Evolutionary conservation across 2,329 filamentous ascomycete genomes (phyloP).

Genomic region (Xylariaceae sp.): DNA sequence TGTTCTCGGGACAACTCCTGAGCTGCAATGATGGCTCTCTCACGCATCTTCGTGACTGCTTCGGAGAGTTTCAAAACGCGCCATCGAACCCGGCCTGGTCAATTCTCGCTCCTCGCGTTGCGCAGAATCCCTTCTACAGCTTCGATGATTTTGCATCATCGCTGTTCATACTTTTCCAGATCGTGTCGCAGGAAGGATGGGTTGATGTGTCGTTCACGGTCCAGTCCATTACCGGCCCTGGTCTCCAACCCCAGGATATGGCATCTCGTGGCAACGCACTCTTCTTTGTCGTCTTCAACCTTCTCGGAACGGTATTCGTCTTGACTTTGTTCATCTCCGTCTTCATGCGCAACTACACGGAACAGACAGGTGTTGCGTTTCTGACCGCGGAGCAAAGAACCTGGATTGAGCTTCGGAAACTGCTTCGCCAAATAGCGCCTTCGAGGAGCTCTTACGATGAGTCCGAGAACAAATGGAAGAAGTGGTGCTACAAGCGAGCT

Average conservation of each 20-base stretch:
- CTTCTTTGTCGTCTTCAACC: constrained; percentile 95
- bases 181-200: constrained; percentile 98
- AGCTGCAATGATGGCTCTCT: constrained; percentile 69
- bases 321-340: constrained; percentile 97
- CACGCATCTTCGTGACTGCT: constrained; percentile 62
- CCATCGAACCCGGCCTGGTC: constrained; percentile 73
- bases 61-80: constrained; percentile 71
- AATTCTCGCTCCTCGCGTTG: constrained; percentile 75
- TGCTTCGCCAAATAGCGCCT: constrained; percentile 86
- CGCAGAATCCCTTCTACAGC: constrained; percentile 75
- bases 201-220: constrained; percentile 82
- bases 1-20: constrained; percentile 80
- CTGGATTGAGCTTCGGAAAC: constrained; percentile 90
- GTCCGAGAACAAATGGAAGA: constrained; percentile 71
- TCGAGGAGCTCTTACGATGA: constrained; percentile 85
- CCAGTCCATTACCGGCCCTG: constrained; percentile 73
- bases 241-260: constrained; percentile 65
- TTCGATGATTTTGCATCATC: constrained; percentile 95
- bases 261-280: constrained; percentile 77
- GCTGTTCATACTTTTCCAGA: constrained; percentile 95
- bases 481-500: constrained; percentile 91
- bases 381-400: constrained; percentile 93
- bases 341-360: constrained; percentile 99
- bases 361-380: constrained; percentile 95
- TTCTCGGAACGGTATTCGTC: constrained; percentile 92